Evolutionary conservation across 495 filamentous ascomycete genomes (phyloP), one percentile per base, ranked within the genome.

Genomic region (Hypoxylon lenormandii): DNA sequence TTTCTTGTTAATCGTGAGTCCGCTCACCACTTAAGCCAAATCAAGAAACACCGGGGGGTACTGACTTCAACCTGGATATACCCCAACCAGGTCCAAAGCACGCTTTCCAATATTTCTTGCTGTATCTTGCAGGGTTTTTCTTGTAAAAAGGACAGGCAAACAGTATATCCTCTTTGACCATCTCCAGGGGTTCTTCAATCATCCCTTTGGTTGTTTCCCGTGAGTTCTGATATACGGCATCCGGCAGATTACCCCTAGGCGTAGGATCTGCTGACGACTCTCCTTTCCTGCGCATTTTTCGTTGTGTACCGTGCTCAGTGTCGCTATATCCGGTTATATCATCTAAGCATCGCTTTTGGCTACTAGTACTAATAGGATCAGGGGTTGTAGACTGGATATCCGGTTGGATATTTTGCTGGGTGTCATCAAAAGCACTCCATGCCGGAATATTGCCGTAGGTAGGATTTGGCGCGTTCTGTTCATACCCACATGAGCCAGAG

Each of bases 111-210:
- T 40, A 19, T n/a, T 67, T 71, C 19, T 58, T 71, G 19, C 53
- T 55, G 22, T 71, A 71, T 13, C 50, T 68, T 5, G 30, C 47
- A 0, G 72, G 72, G 47, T 71, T 62, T 26, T 49, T 15, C 30
- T 71, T 67, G 46, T 56, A 50, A 30, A 71, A 74, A 5, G 72
- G 72, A 11, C 72, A 74, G 7, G 72, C 67, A 38, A 71, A 71
- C 2, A 53, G 30, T 11, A 26, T 61, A 8, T 51, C 30, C n/a
- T 57, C 57, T 21, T 2, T 6, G 4, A 11, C 21, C 37, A 37
- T 50, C n/a, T n/a, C 50, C 7, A 36, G 36, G 6, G 18, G 33
- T 19, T 28, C 37, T 5, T 10, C 2, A 19, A 33, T 16, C 18
- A 15, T 22, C 0, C 28, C n/a, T 3, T 7, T 8, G 21, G 40